phyloP scores from a whole-genome alignment of 225 moss, liverwort and hornwort genomes.

The Climacium dendroides region DNA sequence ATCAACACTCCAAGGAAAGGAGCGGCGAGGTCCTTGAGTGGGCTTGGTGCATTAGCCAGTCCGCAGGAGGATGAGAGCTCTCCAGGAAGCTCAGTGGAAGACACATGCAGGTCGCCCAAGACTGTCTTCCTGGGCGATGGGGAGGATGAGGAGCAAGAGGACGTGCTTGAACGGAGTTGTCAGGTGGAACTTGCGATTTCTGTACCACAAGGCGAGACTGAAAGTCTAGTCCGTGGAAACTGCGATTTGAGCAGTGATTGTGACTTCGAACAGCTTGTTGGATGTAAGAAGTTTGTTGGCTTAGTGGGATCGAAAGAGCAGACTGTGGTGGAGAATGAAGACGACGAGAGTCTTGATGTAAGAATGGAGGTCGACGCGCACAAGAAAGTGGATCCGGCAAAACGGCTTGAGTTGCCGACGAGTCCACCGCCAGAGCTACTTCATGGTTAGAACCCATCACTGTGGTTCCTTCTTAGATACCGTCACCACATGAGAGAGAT shows the following conservation, averaged over 20 bases:
- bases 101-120: constrained; percentile 25
- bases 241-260: background rate
- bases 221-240: background rate
- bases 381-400: background rate
- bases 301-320: background rate
- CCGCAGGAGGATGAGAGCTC: background rate
- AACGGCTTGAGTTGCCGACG: constrained; percentile 12
- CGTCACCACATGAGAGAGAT: background rate
- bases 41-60: constrained; percentile 29
- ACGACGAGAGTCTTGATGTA: background rate
- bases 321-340: background rate
- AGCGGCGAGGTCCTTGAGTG: constrained; percentile 13
- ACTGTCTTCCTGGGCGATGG: background rate
- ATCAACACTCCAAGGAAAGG: background rate
- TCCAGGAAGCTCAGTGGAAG: constrained; percentile 11
- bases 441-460: constrained; percentile 1
- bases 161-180: background rate
- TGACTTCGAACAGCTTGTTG: background rate
- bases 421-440: constrained; percentile 19
- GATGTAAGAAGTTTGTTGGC: background rate
- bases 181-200: background rate
- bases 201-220: background rate
- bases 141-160: background rate
- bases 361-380: background rate
- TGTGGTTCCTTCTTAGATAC: background rate